phyloP scores from a whole-genome alignment of 371 early-diverging fungal genomes.

The Mucor lusitanicus region DNA sequence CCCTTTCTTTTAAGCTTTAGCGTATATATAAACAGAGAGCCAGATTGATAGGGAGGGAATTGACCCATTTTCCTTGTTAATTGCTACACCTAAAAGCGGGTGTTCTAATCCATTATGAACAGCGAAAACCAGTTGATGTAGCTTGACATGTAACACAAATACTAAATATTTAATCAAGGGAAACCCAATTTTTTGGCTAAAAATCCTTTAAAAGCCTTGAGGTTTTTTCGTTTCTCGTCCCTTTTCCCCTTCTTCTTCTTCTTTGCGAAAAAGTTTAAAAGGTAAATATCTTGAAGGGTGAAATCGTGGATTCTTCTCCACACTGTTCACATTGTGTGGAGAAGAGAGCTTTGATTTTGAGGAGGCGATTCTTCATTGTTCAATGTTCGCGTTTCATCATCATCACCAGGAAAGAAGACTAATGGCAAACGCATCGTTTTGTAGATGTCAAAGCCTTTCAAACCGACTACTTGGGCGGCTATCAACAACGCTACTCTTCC shows the following conservation, averaged over 20 bases:
- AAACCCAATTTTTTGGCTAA: neutral
- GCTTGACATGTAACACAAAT: constrained; percentile 20
- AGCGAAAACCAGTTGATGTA: constrained; percentile 11
- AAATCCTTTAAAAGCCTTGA: neutral
- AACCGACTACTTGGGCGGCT: constrained; percentile 60
- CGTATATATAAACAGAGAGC: neutral
- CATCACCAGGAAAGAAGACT: neutral
- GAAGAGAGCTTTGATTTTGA: neutral
- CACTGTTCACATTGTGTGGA: neutral
- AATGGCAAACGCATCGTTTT: neutral
- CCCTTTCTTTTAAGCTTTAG: neutral
- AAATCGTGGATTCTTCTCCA: neutral
- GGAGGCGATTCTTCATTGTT: neutral
- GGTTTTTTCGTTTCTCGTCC: constrained; percentile 1
- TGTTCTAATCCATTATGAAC: neutral
- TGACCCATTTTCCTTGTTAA: neutral
- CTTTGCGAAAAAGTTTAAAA: neutral
- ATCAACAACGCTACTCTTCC: constrained; percentile 66
- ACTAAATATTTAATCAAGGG: neutral
- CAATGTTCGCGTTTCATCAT: neutral
- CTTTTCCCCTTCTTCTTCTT: neutral
- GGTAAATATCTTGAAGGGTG: neutral
- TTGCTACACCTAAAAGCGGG: constrained; percentile 3
- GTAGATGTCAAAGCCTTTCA: constrained; percentile 37
- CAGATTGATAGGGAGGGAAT: neutral